Evolutionary conservation across 1,284 basidiomycete species (phyloP).

Genomic region (Ceraceosorus guamensis): DNA sequence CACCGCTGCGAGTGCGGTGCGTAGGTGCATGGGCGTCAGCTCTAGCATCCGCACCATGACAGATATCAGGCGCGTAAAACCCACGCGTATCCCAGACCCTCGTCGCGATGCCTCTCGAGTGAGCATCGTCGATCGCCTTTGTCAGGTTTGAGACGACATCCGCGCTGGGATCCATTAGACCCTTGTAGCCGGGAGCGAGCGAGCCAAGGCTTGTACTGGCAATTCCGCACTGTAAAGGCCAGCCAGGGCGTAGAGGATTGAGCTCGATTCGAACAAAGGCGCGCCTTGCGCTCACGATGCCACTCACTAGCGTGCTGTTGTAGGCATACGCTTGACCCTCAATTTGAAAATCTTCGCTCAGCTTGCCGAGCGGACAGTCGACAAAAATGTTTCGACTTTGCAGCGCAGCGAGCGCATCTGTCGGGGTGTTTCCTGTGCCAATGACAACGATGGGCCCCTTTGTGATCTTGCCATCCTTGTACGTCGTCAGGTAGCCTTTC

Average conservation of each 20-base stretch:
- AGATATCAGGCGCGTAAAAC: background rate
- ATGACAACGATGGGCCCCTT: conserved; percentile 27
- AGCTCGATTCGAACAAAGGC: background rate
- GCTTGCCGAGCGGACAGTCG: conserved; percentile 23
- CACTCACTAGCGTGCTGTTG: conserved; percentile 16
- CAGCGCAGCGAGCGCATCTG: conserved; percentile 15
- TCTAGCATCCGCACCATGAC: background rate
- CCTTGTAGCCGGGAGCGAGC: conserved; percentile 12
- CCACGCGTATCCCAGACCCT: conserved; percentile 20
- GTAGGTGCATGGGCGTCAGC: conserved; percentile 9
- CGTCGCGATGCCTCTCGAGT: conserved; percentile 9
- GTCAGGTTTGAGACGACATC: conserved; percentile 4
- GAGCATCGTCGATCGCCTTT: conserved; percentile 11
- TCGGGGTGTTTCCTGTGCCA: conserved; percentile 35
- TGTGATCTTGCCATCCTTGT: conserved; percentile 11
- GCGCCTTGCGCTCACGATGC: background rate
- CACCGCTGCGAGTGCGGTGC: conserved; percentile 14
- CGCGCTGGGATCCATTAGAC: conserved; percentile 14
- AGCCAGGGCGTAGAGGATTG: background rate
- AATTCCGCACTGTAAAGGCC: conserved; percentile 14
- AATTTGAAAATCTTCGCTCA: conserved; percentile 11
- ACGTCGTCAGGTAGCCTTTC: conserved; percentile 24
- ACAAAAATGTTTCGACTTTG: conserved; percentile 21
- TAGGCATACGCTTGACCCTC: conserved; percentile 20
- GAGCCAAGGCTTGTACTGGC: conserved; percentile 12